Base-by-base conservation (phyloP, 2,329 filamentous ascomycete species). In the Tolypocladium ophioglossoides region DNA sequence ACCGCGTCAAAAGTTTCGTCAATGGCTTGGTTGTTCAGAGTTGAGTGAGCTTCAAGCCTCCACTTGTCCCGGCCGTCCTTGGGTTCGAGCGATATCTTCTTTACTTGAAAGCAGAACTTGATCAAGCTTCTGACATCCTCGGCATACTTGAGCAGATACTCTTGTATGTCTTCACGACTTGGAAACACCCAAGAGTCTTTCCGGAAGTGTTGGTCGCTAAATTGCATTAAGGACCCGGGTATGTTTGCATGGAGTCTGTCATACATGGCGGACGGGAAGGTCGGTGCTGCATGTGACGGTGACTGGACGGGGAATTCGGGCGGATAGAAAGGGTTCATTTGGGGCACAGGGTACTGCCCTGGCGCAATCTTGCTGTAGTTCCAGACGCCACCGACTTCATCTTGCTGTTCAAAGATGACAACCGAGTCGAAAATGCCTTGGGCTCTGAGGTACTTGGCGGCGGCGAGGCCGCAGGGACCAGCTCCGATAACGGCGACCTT, bases 241-340 rank as follows among this genome's bases (percentile, higher is more conserved):
- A 96, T 91, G 67, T 97, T 97, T 24, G 91, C 91, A 64, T 96
- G 86, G 18, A 96, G 74, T 27, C 78, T 73, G 50, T 90, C 83
- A 68, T 96, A 96, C 70, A 96, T 82, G 3, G 91, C 87, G 20
- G 87, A 89, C n/a, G 89, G 76, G 63, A 92, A 95, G 2, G 83
- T 68, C 7, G 86, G 79, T 1, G 78, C 64, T 39, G 60, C 61
- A 8, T 63, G 59, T 18, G 55, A 58, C 49, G 65, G 63, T 20
- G 68, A 65, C 73, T 76, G 81, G 55, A 84, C 69, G 6, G 88
- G 86, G 54, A 78, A 75, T 58, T 91, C 86, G 1, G 79, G 75
- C 27, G 80, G 77, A 47, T 78, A 77, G 62, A 80, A 79, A 30
- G 83, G 79, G 62, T 80, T 78, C n/a, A 82, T 82, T 65, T 91